Base-by-base conservation (phyloP, 192 early-diverging fungal genomes). In the Gorgonomyces haynaldii region DNA sequence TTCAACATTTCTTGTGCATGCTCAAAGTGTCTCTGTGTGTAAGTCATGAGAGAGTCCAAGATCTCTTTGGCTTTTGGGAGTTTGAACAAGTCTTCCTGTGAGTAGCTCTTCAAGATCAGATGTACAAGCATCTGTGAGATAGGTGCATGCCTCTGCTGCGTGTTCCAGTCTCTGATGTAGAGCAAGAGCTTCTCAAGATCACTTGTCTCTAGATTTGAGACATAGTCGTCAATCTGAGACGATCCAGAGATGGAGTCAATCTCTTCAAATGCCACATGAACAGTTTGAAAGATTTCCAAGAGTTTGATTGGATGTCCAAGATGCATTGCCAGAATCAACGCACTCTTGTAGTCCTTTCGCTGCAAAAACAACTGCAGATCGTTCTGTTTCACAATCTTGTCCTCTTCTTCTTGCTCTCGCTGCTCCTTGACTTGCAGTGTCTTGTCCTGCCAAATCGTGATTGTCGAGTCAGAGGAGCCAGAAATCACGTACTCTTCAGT, bases 101-200 rank as follows among this genome's bases (percentile, higher is more conserved):
- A 64, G 40, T 76, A 80, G 15, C 65, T 57, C 5, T 67, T 69
- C 16, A 96, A 63, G 4, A 96, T 70, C 16, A 84, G 76, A 58
- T 93, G 44, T 9, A 99, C 66, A 3, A 88, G 66, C 4, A 82
- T 72, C 57, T 97, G 92, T 7, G 93, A 88, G 21, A 81, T 65
- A 29, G 66, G 60, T 13, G 84, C 71, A 57, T 84, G 74, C 62
- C 82, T 86, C 10, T 81, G 74, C 50, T 91, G 85, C 3, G 93
- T 94, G 72, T 96, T 98, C 93, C 91, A 97, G 64, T 88, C 82
- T 42, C 87, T 78, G 36, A 93, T 79, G 61, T 87, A 93, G 4
- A 62, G 58, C 37, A 96, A 62, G 15, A 99, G 56, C 39, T 85
- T 79, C 35, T 81, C 82, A 17, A 96, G 61, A 45, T 60, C 26